A percentile compares a stretch with the other conserved stretches of the same genome.
phyloP scores from a whole-genome alignment of 345 rosid genomes.

The Eucalyptus dawsonii region DNA sequence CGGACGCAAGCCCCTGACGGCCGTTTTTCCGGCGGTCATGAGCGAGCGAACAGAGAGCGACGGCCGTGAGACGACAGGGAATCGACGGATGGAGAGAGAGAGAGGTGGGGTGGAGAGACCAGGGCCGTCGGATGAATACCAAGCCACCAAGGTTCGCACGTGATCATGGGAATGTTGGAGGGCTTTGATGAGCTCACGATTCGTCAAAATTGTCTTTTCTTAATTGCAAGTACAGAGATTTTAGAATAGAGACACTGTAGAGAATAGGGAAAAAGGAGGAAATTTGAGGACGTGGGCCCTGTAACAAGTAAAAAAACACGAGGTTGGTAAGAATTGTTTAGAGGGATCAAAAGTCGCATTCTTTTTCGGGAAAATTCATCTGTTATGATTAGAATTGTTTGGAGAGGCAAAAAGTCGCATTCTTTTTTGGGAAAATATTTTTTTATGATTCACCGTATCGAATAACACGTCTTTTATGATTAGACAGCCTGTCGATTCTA shows the following conservation, averaged over 20 bases:
- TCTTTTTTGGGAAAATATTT: no score
- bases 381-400: no score
- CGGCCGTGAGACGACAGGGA: background rate
- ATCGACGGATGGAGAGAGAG: background rate
- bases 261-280: background rate
- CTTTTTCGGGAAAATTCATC: no score
- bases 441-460: fast-evolving
- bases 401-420: no score
- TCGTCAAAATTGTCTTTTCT: background rate
- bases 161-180: background rate
- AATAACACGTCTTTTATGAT: no score
- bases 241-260: background rate
- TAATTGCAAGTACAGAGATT: background rate
- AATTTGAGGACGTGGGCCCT: background rate
- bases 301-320: no score
- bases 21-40: background rate
- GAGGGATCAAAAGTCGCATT: no score
- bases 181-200: background rate
- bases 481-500: fast-evolving
- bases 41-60: background rate
- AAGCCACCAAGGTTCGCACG: background rate
- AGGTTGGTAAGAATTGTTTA: no score
- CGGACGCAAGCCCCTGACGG: background rate
- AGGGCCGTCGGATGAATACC: background rate
- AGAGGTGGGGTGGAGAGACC: background rate